Percentiles rank a stretch among this genome's conserved stretches.
These are phyloP conservation scores for Verbena officinalis DNA, from an alignment of 257 asterid species.

Conservation along the genomic window DNA sequence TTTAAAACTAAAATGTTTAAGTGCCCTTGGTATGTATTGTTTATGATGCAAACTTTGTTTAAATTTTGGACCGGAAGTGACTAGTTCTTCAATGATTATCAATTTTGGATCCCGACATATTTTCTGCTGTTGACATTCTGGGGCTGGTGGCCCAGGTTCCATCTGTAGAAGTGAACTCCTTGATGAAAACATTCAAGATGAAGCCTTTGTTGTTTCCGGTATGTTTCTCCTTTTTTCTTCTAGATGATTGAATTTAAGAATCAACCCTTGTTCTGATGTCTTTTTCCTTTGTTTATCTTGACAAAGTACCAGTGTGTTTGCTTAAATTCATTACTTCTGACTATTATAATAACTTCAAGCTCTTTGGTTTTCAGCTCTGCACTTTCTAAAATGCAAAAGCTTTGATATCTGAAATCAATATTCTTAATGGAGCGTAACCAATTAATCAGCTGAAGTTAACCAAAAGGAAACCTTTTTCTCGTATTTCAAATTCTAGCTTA, in stretches of 20 bases:
- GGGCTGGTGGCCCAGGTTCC: slow-evolving; percentile 73
- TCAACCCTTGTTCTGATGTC: slow-evolving; percentile 17
- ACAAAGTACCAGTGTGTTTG: slow-evolving; percentile 18
- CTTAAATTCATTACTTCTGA: neutral
- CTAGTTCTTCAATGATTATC: neutral
- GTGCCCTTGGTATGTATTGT: neutral
- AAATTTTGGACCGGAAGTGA: neutral
- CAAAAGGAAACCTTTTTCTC: too few species aligned
- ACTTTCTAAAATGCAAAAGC: slow-evolving; percentile 10
- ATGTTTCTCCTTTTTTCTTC: slow-evolving; percentile 38
- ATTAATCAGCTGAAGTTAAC: too few species aligned
- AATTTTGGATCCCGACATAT: neutral
- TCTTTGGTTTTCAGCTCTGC: too few species aligned
- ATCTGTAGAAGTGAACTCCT: slow-evolving; percentile 93
- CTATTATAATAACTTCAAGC: slow-evolving; percentile 11
- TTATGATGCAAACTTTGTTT: neutral
- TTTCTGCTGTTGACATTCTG: slow-evolving; percentile 21
- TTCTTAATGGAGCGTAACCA: too few species aligned
- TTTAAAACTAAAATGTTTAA: slow-evolving; percentile 4
- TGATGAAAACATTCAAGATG: slow-evolving; percentile 98
- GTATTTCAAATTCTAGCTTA: too few species aligned
- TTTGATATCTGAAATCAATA: neutral
- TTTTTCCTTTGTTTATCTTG: slow-evolving; percentile 24
- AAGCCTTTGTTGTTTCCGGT: slow-evolving; percentile 94
- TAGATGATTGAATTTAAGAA: slow-evolving; percentile 24